Percentiles rank a stretch among this genome's conserved stretches.
Evolutionary conservation across 441 rosid species (phyloP).

Genomic region (Codiaeum variegatum): DNA sequence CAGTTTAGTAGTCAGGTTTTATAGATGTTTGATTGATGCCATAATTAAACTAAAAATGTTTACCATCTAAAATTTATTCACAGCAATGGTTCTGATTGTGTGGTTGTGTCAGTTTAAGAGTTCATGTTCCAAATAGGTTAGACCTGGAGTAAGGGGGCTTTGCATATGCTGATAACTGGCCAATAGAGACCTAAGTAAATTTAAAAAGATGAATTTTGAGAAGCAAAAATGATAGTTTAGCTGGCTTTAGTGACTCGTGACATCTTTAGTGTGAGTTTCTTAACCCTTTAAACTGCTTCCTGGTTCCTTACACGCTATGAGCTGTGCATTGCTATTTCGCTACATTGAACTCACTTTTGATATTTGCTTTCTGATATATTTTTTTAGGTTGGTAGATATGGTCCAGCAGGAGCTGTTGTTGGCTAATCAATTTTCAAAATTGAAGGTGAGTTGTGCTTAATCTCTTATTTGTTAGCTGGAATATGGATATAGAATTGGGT

Average conservation of each 20-base stretch:
- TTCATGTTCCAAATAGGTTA: neutral
- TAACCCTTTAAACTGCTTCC: neutral
- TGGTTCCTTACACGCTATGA: neutral
- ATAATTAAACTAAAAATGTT: neutral
- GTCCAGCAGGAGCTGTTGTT: slow-evolving; percentile 85
- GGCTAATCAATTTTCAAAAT: slow-evolving; percentile 84
- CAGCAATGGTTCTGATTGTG: neutral
- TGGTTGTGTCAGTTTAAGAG: neutral
- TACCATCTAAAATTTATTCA: neutral
- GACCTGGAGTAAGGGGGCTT: neutral
- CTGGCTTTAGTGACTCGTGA: neutral
- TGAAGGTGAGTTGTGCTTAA: slow-evolving; percentile 59
- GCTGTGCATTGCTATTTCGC: neutral
- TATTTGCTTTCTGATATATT: slow-evolving; percentile 5
- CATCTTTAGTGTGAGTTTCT: neutral
- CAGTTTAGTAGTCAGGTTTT: neutral
- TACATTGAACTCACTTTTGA: slow-evolving; percentile 2
- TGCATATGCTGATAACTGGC: neutral
- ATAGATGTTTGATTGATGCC: neutral
- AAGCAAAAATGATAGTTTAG: neutral
- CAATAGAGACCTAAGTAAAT: neutral
- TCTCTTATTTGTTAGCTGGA: neutral
- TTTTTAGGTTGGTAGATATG: slow-evolving; percentile 81
- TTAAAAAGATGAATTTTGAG: neutral
- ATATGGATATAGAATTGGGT: neutral